These are phyloP conservation scores for Alectoria sarmentosa DNA, from an alignment of 495 filamentous ascomycete species.

Conservation along the genomic window DNA sequence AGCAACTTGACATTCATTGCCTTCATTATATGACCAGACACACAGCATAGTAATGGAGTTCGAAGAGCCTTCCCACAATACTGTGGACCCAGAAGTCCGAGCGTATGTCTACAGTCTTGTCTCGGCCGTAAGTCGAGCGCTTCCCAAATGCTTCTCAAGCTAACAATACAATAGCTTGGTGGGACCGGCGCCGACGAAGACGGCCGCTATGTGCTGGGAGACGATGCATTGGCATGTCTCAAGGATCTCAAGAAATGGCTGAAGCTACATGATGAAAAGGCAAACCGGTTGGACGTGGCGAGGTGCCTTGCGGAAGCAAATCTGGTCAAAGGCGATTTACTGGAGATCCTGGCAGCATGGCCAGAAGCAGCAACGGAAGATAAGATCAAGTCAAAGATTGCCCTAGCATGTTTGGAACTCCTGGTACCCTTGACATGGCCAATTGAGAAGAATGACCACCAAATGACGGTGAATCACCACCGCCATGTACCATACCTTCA, in stretches of 20 bases:
- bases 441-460: slow-evolving; percentile 63
- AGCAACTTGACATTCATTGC: not conserved
- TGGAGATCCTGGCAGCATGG: slow-evolving; percentile 84
- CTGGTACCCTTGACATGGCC: slow-evolving; percentile 96
- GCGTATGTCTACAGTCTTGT: slow-evolving; percentile 88
- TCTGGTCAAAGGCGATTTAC: slow-evolving; percentile 78
- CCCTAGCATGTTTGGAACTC: slow-evolving; percentile 82
- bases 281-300: slow-evolving; percentile 91
- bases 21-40: not conserved
- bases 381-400: slow-evolving; percentile 69
- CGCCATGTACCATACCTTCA: slow-evolving; percentile 83
- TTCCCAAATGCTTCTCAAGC: slow-evolving; percentile 7
- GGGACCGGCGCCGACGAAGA: slow-evolving; percentile 75
- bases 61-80: slow-evolving; percentile 16
- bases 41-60: slow-evolving; percentile 17
- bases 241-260: slow-evolving; percentile 93
- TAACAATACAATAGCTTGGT: slow-evolving; percentile 59
- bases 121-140: slow-evolving; percentile 62
- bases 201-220: slow-evolving; percentile 79
- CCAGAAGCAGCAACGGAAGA: slow-evolving; percentile 57
- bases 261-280: slow-evolving; percentile 87
- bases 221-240: slow-evolving; percentile 86
- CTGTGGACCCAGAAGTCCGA: slow-evolving; percentile 72
- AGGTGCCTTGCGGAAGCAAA: slow-evolving; percentile 90
- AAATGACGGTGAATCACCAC: slow-evolving; percentile 90